Conservation (phyloP, 75 land plant species). For the Picea sitchensis region DNA sequence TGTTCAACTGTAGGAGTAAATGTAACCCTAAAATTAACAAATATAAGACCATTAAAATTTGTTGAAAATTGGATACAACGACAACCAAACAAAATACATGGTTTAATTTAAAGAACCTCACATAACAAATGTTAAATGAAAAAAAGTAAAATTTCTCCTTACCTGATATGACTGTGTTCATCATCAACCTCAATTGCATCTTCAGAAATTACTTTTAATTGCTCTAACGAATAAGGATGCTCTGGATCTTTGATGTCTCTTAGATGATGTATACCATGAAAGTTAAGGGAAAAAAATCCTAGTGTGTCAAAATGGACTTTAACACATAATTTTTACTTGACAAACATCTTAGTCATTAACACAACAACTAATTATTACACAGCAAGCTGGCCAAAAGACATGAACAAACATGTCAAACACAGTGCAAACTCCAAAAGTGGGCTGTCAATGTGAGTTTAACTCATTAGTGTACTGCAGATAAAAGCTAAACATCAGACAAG, state of each 20-base stretch:
- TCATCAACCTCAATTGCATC: slow-evolving; percentile 84
- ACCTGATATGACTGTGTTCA: slow-evolving; percentile 64
- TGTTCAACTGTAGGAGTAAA: slow-evolving; percentile 98
- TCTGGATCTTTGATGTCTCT: slow-evolving; percentile 99
- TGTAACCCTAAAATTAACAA: slow-evolving; percentile 54
- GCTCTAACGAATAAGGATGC: slow-evolving; percentile 96
- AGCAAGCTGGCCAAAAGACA: neutral
- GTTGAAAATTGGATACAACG: neutral
- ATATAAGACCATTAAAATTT: neutral
- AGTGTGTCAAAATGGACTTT: too few species aligned
- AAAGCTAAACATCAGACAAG: neutral
- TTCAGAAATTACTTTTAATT: slow-evolving; percentile 89
- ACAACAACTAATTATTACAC: neutral
- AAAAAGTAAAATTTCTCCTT: slow-evolving; percentile 1
- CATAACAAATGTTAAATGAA: neutral
- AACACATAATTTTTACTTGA: neutral
- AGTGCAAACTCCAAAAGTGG: neutral
- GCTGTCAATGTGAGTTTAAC: neutral
- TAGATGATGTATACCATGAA: slow-evolving; percentile 66
- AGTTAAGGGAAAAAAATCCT: too few species aligned
- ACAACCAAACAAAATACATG: neutral
- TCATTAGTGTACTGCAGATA: neutral
- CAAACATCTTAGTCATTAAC: neutral
- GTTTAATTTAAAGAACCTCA: neutral
- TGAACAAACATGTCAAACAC: neutral